Evolutionary conservation across 352 stramenopile species (phyloP).

Genomic region (Pythium vanterpoolii): DNA sequence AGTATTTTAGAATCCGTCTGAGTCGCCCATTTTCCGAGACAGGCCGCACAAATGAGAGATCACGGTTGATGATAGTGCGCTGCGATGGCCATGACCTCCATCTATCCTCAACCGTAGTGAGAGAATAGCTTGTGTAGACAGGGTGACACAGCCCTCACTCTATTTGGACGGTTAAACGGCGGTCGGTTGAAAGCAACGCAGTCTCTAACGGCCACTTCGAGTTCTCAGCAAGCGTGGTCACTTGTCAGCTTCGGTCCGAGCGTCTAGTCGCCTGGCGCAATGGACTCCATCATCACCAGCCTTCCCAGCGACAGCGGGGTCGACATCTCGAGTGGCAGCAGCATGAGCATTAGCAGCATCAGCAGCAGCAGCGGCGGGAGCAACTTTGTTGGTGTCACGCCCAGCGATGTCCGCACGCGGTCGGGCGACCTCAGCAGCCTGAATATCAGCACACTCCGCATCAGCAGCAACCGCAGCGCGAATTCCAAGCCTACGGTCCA

Average conservation of each 20-base stretch:
- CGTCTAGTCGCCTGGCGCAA: not conserved
- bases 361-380: not conserved
- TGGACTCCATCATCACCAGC: not conserved
- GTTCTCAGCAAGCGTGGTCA: not conserved
- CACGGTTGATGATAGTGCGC: not conserved
- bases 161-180: not conserved
- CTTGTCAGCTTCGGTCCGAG: not conserved
- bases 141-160: too few relatives aligned
- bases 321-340: not conserved
- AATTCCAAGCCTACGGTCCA: not conserved
- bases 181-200: not conserved
- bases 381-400: not conserved
- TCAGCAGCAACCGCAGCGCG: not conserved
- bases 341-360: not conserved
- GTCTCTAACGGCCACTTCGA: not conserved
- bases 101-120: not conserved
- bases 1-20: not conserved
- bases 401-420: not conserved
- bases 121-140: not conserved
- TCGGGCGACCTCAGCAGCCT: not conserved
- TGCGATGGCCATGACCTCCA: not conserved
- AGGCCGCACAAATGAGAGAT: not conserved
- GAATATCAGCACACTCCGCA: not conserved
- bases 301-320: not conserved
- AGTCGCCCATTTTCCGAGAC: not conserved